Evolutionary conservation across 805 yeast genomes (phyloP).

Genomic region (Wickerhamiella azyma): DNA sequence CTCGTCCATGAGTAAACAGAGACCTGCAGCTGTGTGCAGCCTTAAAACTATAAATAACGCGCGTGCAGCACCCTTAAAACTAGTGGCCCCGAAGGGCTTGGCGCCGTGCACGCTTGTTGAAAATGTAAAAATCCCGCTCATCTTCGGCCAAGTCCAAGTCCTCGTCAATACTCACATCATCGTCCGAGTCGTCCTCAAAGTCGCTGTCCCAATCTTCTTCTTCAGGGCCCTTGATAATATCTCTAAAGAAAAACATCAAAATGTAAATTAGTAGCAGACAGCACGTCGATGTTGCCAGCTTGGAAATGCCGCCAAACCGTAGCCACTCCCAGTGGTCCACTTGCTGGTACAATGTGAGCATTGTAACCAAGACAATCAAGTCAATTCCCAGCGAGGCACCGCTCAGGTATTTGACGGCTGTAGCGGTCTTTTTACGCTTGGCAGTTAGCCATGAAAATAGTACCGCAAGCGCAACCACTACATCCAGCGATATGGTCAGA

Average conservation of each 20-base stretch:
- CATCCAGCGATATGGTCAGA: conserved; percentile 18
- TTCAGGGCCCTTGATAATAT: conserved; percentile 16
- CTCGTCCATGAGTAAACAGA: background rate
- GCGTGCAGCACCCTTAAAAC: background rate
- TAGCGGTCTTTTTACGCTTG: conserved; percentile 17
- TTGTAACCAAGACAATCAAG: conserved; percentile 11
- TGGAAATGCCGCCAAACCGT: background rate
- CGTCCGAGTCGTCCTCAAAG: conserved; percentile 15
- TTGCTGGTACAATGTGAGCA: conserved; percentile 11
- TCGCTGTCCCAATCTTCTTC: conserved; percentile 11
- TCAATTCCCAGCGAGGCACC: conserved; percentile 7
- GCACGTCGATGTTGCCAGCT: conserved; percentile 13
- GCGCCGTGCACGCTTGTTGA: conserved; percentile 18
- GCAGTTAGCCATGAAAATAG: conserved; percentile 15
- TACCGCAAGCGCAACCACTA: conserved; percentile 12
- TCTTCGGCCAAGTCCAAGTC: conserved; percentile 16
- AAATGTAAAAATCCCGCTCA: conserved; percentile 18
- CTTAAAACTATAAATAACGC: background rate
- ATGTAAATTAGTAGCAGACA: conserved; percentile 12
- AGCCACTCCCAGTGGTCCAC: conserved; percentile 17
- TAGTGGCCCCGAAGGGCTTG: conserved; percentile 10
- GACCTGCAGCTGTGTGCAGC: background rate
- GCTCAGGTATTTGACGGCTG: conserved; percentile 8
- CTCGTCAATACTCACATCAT: conserved; percentile 17
- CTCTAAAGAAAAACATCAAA: conserved; percentile 18